Base-by-base conservation (phyloP, 148 eudicot genomes). In the Vaccinium corymbosum region DNA sequence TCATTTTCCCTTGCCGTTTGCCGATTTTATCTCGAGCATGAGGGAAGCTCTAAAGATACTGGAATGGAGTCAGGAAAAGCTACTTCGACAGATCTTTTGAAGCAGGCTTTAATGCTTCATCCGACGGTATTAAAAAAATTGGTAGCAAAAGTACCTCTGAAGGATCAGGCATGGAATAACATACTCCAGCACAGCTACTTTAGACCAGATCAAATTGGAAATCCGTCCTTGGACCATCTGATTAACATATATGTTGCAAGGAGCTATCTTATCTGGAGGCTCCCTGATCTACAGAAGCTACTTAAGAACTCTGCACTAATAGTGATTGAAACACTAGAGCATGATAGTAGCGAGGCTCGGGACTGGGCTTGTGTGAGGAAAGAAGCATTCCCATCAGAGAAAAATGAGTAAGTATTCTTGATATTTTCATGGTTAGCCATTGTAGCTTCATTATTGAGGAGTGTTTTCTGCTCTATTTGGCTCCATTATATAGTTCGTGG, bases 91-190 rank as follows among this genome's bases (percentile, higher is more conserved):
- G 96, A 94, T 89, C 93, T 97, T 53, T 90, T 97, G 94, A 94
- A 91, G 85, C 99, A 97, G 87, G 99, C 99, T 76, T 89, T 97
- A 88, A 91, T 97, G 95, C 97, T 97, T 88, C 98, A 97, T 72
- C 99, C 99, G 53, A 83, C 97, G 10, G 95, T 94, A 12, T 87
- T 94, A 51, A 91, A 85, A 84, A 94, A 90, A 84, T 87, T 97
- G 81, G 96, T 92, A 80, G 91, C n/a, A 7, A 97, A 97, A 86
- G 98, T 93, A 72, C 99, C 99, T 49, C 55, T 97, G 66, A 94
- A 97, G 86, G 99, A 97, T 57, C 94, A 91, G 77, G 90, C 87
- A 1, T 97, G 93, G 95, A 80, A 89, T 51, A 87, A 82, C 32
- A 87, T 97, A 78, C 83, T 90, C 32, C 89, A 88, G 85, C 83